Conservation (phyloP, 805 yeast species). For the Candida insectalens region DNA sequence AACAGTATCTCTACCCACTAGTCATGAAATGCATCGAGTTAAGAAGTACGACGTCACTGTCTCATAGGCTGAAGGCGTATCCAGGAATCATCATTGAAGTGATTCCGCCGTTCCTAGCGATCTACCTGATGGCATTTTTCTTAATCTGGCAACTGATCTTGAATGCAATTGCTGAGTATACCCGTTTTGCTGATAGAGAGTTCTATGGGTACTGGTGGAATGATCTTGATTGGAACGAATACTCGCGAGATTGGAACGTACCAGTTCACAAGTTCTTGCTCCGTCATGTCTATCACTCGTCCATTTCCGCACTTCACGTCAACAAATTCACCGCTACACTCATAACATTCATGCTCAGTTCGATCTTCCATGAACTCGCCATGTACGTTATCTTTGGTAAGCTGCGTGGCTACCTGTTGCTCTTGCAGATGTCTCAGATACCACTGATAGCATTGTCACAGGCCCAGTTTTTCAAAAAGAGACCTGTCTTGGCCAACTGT, state of each 20-base stretch:
- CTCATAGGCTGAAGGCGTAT: conserved; percentile 34
- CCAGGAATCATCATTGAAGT: conserved; percentile 59
- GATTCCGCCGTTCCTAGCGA: conserved; percentile 68
- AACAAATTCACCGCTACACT: conserved; percentile 62
- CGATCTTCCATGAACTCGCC: conserved; percentile 81
- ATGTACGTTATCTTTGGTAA: conserved; percentile 83
- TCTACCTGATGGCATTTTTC: conserved; percentile 73
- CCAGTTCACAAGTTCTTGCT: conserved; percentile 87
- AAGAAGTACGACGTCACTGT: conserved; percentile 35
- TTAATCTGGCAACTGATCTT: conserved; percentile 93
- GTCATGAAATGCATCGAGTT: conserved; percentile 51
- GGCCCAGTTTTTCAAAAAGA: conserved; percentile 44
- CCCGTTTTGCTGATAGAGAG: conserved; percentile 79
- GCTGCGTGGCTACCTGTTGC: conserved; percentile 69
- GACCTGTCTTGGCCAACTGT: conserved; percentile 60
- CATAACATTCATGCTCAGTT: conserved; percentile 69
- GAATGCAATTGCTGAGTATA: conserved; percentile 82
- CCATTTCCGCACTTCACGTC: conserved; percentile 66
- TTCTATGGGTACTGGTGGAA: conserved; percentile 99
- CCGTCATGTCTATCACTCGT: conserved; percentile 90
- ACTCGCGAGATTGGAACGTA: conserved; percentile 87
- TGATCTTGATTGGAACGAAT: conserved; percentile 86
- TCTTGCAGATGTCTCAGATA: conserved; percentile 80
- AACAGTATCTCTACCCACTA: conserved; percentile 62
- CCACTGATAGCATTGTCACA: conserved; percentile 65